Base-by-base conservation (phyloP, 495 filamentous ascomycete genomes). In the Cairneyella variabilis region DNA sequence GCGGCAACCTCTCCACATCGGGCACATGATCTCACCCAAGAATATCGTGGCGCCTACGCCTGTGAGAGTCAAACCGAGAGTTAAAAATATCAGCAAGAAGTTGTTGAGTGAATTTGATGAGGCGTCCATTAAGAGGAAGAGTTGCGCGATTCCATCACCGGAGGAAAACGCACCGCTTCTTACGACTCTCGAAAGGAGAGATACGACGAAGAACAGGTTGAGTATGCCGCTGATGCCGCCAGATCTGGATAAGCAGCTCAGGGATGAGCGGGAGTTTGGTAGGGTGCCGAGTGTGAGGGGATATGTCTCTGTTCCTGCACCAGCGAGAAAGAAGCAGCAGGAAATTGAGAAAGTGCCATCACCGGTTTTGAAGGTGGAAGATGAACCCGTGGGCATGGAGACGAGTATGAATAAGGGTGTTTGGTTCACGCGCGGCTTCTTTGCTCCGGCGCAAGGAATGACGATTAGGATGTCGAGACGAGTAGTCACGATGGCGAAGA, bases 391-490 rank as follows among this genome's bases (percentile, higher is more conserved):
- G 16, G 23, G 6, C 5, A 37, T 49, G 21, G 28, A 12, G 3
- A 23, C 30, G 7, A 32, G 14, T 6, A 32, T 7, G 28, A 44
- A 44, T 17, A 25, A 26, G 21, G 39, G 51, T 0, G 17, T 38
- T 37, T 53, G n/a, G 22, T 37, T 26, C 22, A 40, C 26, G 7
- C 18, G 22, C 14, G 51, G 41, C 21, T 48, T 56, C 14, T 42
- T 56, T 43, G 53, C 53, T 11, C 23, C 23, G 11, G 27, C 27
- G 2, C 22, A 44, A 14, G 53, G 53, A 37, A 9, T 56, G 16
- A 30, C 46, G 37, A 28, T 56, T 2, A 56, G 11, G 37, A 56
- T 56, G 53, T 34, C 44, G 9, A 48, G 53, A 23, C 14, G 37
- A 20, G 22, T 42, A 4, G 21, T 34, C 22, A 49, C 45, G 21